These are phyloP conservation scores for Olyra latifolia DNA, from an alignment of 176 grass and related monocot genomes.

Conservation along the genomic window DNA sequence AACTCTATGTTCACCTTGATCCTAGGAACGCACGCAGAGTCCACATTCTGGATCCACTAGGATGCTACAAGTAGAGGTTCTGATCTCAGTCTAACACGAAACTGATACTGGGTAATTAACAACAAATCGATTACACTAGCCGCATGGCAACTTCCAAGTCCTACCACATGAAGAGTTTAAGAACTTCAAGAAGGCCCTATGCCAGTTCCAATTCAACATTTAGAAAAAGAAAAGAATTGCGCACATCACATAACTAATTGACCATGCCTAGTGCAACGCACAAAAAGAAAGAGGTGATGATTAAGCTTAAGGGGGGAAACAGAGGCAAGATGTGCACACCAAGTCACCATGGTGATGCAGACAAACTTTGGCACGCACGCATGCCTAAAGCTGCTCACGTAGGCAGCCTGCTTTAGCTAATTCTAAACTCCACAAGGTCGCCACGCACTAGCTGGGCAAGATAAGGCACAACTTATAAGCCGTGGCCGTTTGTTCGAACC, in stretches of 20 bases:
- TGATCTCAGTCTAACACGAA: neutral
- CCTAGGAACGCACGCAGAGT: neutral
- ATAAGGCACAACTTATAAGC: no score
- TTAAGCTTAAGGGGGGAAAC: neutral
- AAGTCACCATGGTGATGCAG: conserved; percentile 18
- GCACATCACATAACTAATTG: neutral
- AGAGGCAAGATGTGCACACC: neutral
- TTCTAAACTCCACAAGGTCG: neutral
- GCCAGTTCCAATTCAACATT: neutral
- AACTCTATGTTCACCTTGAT: neutral
- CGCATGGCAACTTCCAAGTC: neutral
- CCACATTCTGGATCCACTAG: neutral
- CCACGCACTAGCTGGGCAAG: neutral
- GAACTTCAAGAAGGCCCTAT: neutral
- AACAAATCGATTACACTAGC: neutral
- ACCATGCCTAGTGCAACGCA: neutral
- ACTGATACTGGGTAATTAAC: neutral
- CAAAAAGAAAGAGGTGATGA: neutral
- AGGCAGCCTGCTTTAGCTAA: neutral
- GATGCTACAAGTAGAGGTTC: no score
- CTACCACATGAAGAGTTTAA: neutral
- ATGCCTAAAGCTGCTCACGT: conserved; percentile 15
- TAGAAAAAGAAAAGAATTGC: neutral
- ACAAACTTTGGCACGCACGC: conserved; percentile 23
- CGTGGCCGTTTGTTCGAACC: no score